phyloP scores from a whole-genome alignment of 1,284 basidiomycete species.

The Trichosporon coremiiforme region DNA sequence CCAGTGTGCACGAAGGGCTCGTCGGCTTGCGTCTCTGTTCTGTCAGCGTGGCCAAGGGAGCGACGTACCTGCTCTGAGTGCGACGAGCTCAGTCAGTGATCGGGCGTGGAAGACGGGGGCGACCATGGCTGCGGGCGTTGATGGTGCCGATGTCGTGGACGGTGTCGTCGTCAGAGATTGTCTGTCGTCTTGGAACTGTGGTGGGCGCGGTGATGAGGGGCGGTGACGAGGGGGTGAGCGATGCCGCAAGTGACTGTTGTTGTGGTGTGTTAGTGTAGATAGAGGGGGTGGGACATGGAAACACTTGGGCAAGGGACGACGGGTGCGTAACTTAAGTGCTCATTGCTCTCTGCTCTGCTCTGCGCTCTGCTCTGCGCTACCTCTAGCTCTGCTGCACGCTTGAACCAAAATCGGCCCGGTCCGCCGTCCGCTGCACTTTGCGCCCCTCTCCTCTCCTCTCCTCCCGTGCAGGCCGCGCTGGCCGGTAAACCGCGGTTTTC shows the following conservation, averaged over 20 bases:
- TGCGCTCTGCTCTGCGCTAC: too few relatives aligned
- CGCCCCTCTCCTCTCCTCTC: too few relatives aligned
- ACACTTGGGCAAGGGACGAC: too few relatives aligned
- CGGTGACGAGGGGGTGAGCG: too few relatives aligned
- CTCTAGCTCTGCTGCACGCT: background rate
- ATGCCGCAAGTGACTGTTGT: too few relatives aligned
- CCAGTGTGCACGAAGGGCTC: conserved; percentile 52
- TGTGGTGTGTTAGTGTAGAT: too few relatives aligned
- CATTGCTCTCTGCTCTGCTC: too few relatives aligned
- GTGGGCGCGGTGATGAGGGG: too few relatives aligned
- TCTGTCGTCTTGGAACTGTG: background rate
- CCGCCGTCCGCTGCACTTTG: too few relatives aligned
- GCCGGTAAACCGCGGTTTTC: background rate
- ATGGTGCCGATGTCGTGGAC: background rate
- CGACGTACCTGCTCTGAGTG: conserved; percentile 45
- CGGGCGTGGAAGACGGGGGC: conserved; percentile 45
- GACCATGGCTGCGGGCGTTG: conserved; percentile 35
- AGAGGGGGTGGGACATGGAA: too few relatives aligned
- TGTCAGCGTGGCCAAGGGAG: conserved; percentile 1
- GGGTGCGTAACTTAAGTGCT: background rate
- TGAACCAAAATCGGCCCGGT: conserved; percentile 9
- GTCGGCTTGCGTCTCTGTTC: conserved; percentile 42
- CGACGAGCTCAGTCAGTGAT: conserved; percentile 50
- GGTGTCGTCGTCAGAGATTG: background rate
- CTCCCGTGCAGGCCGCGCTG: too few relatives aligned